Conservation (phyloP, 2,329 filamentous ascomycete genomes). For the Fusarium musae region DNA sequence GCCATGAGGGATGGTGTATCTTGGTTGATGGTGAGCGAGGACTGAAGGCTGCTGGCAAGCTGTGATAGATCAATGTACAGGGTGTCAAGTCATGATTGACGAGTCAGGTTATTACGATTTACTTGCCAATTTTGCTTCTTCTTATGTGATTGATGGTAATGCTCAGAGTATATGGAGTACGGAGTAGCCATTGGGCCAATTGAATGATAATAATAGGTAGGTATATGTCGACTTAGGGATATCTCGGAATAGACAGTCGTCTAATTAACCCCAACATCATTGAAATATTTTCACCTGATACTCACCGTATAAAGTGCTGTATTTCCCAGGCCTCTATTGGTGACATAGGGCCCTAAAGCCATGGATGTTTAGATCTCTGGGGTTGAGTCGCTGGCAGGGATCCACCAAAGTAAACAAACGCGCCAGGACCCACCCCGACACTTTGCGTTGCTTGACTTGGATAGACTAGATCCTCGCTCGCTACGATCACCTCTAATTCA, state of each 20-base stretch:
- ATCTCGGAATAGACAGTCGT: not conserved
- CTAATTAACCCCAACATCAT: not conserved
- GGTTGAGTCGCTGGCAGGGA: conserved; percentile 7
- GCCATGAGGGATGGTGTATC: conserved; percentile 85
- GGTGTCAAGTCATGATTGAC: not conserved
- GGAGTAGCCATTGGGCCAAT: not conserved
- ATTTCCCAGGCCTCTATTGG: not conserved
- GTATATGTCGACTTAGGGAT: not conserved
- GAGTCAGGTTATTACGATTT: not conserved
- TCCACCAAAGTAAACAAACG: conserved; percentile 51
- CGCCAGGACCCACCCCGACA: conserved; percentile 42
- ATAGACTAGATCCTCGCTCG: conserved; percentile 8
- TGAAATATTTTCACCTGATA: not conserved
- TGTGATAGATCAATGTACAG: conserved; percentile 43
- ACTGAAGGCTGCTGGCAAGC: conserved; percentile 65
- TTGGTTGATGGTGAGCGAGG: conserved; percentile 82
- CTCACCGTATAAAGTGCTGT: not conserved
- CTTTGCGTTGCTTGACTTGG: conserved; percentile 12
- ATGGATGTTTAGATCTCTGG: conserved; percentile 34
- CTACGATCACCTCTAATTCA: conserved; percentile 25
- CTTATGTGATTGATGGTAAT: not conserved
- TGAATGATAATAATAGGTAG: not conserved
- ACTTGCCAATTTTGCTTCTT: not conserved
- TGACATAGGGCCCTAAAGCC: not conserved
- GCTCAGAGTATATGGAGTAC: not conserved